These are phyloP conservation scores for Cinnamomum chago DNA, from an alignment of 164 flowering plant genomes.

Conservation along the genomic window DNA sequence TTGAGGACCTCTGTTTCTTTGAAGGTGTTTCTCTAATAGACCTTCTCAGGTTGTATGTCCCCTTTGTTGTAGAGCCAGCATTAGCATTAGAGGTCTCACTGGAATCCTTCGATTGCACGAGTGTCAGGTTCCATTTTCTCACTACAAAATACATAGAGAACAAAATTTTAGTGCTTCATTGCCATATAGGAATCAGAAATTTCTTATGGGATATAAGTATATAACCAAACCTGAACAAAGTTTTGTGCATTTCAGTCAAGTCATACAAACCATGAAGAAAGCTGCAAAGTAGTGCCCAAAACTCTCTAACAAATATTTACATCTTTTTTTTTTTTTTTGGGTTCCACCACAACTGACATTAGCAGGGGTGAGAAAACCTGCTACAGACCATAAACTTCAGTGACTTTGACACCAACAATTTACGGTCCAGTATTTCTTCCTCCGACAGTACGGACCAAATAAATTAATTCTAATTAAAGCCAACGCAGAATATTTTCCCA, in stretches of 20 bases:
- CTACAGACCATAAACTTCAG: no score
- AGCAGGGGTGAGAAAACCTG: no score
- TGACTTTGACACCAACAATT: no score
- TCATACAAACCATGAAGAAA: background rate
- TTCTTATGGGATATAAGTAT: no score
- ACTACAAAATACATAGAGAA: background rate
- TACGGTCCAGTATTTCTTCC: no score
- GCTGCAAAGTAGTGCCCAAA: no score
- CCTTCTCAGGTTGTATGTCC: conserved; percentile 39
- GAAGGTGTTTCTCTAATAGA: conserved; percentile 40
- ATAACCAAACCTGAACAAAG: background rate
- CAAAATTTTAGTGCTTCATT: background rate
- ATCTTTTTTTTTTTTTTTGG: no score
- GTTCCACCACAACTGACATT: no score
- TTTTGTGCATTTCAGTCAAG: background rate
- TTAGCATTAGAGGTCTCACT: conserved; percentile 10
- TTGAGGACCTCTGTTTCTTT: conserved; percentile 22
- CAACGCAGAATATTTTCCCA: no score
- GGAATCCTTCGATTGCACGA: conserved; percentile 10
- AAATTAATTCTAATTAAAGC: no score
- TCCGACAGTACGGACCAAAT: no score
- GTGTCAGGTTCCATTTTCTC: conserved; percentile 14
- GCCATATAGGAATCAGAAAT: background rate
- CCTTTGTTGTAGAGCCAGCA: conserved; percentile 18
- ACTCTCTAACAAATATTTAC: no score